Evolutionary conservation across 192 early-diverging fungal genomes (phyloP), one percentile per base, ranked within the genome.

Genomic region (Backusella morwellensis): DNA sequence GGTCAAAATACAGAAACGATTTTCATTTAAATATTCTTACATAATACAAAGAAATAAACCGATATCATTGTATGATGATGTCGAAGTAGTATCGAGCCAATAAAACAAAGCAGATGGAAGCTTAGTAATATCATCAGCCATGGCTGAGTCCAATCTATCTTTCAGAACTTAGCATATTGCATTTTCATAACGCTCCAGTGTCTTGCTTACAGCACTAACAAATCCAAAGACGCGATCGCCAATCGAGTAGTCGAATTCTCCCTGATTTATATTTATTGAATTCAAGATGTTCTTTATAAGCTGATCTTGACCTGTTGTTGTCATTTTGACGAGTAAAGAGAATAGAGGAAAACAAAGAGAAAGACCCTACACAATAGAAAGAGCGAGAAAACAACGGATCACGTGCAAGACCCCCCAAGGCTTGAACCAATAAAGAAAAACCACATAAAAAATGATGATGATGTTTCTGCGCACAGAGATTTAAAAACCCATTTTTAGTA

Each of bases 61-160:
- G 81, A 81, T 11, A 88, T 75, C 3, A 75, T 26, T 38, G 83
- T 83, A 35, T 81, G 82, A 12, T 73, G 78, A 23, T 88, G 83
- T 12, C 87, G 77, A 6, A 86, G 21, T n/a, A 79, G 26, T 14
- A 88, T 56, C 5, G 84, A 72, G 4, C 35, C 36, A 2, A 88
- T 23, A 50, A 88, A 80, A 68, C 80, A 76, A 19, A 78, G 21
- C 23, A 80, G n/a, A 68, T 88, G 87, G 54, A 85, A 70, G 1
- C 66, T 68, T 35, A 88, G 38, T 19, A 88, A 81, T 38, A 68
- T 63, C 26, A 81, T 68, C 7, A 88, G 79, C 85, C 85, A 88
- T 8, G 79, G 82, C 75, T 88, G 87, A 19, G 81, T 77, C 87
- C 87, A 88, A 40, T 88, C 85, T 32, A 88, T 67, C 87, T 88